Evolutionary conservation across 2,329 filamentous ascomycete species (phyloP).

Genomic region (Penicillium griseofulvum): DNA sequence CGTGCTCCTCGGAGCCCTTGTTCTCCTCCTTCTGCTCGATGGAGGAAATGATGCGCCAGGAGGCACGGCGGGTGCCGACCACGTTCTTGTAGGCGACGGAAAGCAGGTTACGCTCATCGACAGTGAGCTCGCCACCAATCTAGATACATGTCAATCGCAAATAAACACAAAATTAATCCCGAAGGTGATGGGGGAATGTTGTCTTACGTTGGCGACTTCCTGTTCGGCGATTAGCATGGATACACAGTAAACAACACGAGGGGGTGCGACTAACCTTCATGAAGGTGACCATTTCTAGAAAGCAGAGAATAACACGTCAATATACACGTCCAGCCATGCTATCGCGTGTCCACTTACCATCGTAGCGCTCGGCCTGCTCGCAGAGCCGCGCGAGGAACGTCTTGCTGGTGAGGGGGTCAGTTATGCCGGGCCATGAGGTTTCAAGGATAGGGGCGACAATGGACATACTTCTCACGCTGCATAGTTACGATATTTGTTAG

Average conservation of each 20-base stretch:
- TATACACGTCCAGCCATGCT: background rate
- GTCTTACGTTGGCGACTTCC: constrained; percentile 88
- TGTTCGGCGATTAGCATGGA: constrained; percentile 38
- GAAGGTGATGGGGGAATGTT: constrained; percentile 13
- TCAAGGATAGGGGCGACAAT: constrained; percentile 26
- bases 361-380: constrained; percentile 99
- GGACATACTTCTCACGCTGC: constrained; percentile 67
- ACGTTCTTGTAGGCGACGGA: constrained; percentile 99
- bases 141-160: constrained; percentile 33
- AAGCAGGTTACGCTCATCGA: constrained; percentile 83
- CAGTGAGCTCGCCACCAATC: constrained; percentile 66
- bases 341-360: constrained; percentile 60
- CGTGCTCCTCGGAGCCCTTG: constrained; percentile 95
- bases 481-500: constrained; percentile 34
- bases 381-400: constrained; percentile 99
- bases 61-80: constrained; percentile 94
- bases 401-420: constrained; percentile 67
- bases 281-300: constrained; percentile 89
- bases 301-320: constrained; percentile 27
- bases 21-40: constrained; percentile 99
- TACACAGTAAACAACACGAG: constrained; percentile 25
- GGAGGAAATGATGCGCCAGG: constrained; percentile 98
- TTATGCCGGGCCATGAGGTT: constrained; percentile 19
- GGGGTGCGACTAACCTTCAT: constrained; percentile 71
- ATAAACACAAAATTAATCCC: background rate